phyloP scores from a whole-genome alignment of 2,329 filamentous ascomycete species.

The Sclerotinia spermophila region DNA sequence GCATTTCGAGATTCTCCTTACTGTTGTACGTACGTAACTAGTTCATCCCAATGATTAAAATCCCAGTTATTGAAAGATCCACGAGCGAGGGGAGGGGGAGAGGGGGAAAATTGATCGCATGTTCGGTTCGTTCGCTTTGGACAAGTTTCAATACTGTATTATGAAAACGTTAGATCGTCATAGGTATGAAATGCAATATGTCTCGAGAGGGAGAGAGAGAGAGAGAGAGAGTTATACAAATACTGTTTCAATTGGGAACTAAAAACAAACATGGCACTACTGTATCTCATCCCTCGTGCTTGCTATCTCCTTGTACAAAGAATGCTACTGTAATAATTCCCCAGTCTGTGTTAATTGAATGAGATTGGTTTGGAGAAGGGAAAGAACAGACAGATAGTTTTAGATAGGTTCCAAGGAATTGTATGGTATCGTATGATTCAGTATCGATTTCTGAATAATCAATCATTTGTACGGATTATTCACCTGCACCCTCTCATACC shows the following conservation, averaged over 20 bases:
- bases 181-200: neutral
- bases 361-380: neutral
- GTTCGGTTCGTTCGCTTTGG: no score
- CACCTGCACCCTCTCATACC: neutral
- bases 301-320: neutral
- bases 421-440: neutral
- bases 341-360: neutral
- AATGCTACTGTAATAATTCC: neutral
- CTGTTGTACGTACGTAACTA: neutral
- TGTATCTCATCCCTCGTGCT: neutral
- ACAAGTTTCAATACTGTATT: neutral
- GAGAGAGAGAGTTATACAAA: neutral
- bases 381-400: no score
- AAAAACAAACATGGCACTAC: neutral
- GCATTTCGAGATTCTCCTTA: neutral
- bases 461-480: neutral
- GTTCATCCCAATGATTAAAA: neutral
- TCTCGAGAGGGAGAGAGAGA: no score
- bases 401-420: neutral
- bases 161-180: neutral
- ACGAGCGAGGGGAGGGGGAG: no score
- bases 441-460: neutral
- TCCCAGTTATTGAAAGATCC: neutral
- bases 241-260: conserved; percentile 5
- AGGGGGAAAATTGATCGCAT: no score